A percentile compares a stretch with the other conserved stretches of the same genome.
These are phyloP conservation scores for Haplosporangium sp. DNA, from an alignment of 371 early-diverging fungal genomes.

Conservation along the genomic window DNA sequence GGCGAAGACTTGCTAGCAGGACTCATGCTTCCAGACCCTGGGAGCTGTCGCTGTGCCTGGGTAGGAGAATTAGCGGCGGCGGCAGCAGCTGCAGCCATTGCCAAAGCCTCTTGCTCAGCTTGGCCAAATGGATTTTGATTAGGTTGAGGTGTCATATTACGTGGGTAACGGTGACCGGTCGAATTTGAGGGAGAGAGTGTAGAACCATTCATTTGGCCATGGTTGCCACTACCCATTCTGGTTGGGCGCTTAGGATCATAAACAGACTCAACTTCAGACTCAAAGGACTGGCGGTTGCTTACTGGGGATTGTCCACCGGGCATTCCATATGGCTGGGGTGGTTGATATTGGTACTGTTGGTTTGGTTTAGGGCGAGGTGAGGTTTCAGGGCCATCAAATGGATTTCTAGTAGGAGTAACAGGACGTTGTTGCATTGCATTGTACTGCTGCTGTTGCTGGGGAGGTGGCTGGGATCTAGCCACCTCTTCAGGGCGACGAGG, in stretches of 20 bases:
- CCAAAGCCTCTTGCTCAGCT: slow-evolving; percentile 26
- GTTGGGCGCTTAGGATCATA: slow-evolving; percentile 40
- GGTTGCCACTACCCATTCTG: slow-evolving; percentile 6
- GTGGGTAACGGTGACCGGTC: slow-evolving; percentile 19
- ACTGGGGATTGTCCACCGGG: too few species aligned
- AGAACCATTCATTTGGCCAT: slow-evolving; percentile 5
- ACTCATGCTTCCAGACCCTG: not conserved
- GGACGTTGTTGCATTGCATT: not conserved
- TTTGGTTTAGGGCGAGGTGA: slow-evolving; percentile 13
- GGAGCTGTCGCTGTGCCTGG: slow-evolving; percentile 14
- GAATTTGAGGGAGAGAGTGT: slow-evolving; percentile 19
- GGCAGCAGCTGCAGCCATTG: slow-evolving; percentile 34
- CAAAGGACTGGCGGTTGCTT: slow-evolving; percentile 31
- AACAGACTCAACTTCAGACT: slow-evolving; percentile 43
- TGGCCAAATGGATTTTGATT: slow-evolving; percentile 12
- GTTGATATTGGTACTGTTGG: slow-evolving; percentile 32
- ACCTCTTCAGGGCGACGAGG: slow-evolving; percentile 11
- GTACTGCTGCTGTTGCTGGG: slow-evolving; percentile 3
- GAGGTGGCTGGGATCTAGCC: slow-evolving; percentile 3
- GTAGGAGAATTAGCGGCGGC: slow-evolving; percentile 29
- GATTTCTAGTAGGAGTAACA: slow-evolving; percentile 8
- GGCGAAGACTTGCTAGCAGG: slow-evolving; percentile 5
- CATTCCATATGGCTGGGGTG: slow-evolving; percentile 11
- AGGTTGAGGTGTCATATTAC: slow-evolving; percentile 18
- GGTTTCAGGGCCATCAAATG: slow-evolving; percentile 22